Evolutionary conservation across 306 rosid genomes (phyloP), one percentile per base, ranked within the genome.

Genomic region (Glycyrrhiza uralensis): DNA sequence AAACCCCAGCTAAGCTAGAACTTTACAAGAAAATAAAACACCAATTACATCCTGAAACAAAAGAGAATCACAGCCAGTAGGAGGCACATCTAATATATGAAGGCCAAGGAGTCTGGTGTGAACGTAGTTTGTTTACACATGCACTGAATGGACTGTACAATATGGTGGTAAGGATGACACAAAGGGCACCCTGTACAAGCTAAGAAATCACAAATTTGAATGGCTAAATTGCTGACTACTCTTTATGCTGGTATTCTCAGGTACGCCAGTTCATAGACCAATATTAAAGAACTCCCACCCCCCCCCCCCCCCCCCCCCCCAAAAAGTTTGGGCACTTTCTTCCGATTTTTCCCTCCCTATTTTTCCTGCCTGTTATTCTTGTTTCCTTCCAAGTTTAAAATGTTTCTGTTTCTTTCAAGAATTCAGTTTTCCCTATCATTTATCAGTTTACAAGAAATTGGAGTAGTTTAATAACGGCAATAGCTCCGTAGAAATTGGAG

Each of bases 261-360:
- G 76, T 66, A 65, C 32, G 64, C 56, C 42, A 15, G 72, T 67
- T 45, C 42, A 73, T 28, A 65, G 62, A 73, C 13, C 52, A 66
- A 39, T 23, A 72, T 22, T 28, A 64, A 64, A 72, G 26, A 64
- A 20, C 54, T 26, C 69, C 61, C 66, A 69, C n/a, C n/a, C n/a
- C n/a, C n/a, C n/a, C n/a, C n/a, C n/a, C n/a, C n/a, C n/a, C n/a
- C n/a, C n/a, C n/a, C n/a, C n/a, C n/a, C n/a, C n/a, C n/a, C n/a
- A n/a, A n/a, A n/a, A n/a, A 44, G 55, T 51, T 69, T 17, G 52
- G 35, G 39, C 26, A 30, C 30, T 66, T 46, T 22, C 36, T 58
- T 79, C 38, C 66, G 7, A 29, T 39, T 15, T 19, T 18, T 19
- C 14, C 65, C 38, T 7, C 49, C 24, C 44, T 33, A 5, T 38